Conservation (phyloP, 2,329 filamentous ascomycete genomes). For the Lasiodiplodia theobromae region DNA sequence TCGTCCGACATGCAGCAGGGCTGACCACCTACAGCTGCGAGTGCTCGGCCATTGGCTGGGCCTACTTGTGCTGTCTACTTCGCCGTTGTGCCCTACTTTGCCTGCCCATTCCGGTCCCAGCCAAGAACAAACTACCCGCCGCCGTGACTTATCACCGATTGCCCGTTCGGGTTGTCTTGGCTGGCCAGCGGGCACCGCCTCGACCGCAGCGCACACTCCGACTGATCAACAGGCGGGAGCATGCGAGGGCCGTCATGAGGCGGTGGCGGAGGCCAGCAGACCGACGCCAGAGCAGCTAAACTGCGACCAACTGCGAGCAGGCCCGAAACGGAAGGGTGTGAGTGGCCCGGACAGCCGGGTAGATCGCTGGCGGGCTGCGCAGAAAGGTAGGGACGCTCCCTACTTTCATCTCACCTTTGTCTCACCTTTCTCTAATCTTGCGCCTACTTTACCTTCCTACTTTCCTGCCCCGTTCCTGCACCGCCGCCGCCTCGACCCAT, state of each 20-base stretch:
- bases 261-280: conserved; percentile 22
- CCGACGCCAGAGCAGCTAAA: neutral
- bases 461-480: conserved; percentile 8
- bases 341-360: neutral
- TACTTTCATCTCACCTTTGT: conserved; percentile 18
- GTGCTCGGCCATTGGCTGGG: neutral
- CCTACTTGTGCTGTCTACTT: neutral
- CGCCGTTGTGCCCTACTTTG: neutral
- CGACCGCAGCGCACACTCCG: neutral
- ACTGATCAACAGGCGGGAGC: neutral
- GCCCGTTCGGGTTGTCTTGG: neutral
- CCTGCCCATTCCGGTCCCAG: neutral
- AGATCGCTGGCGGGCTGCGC: neutral
- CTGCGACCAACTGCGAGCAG: neutral
- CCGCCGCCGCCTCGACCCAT: conserved; percentile 9
- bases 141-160: neutral
- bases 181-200: neutral
- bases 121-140: neutral
- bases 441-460: neutral
- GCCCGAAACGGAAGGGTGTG: neutral
- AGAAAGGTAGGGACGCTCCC: conserved; percentile 24
- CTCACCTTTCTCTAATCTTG: neutral
- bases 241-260: neutral
- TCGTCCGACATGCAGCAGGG: conserved; percentile 6
- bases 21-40: conserved; percentile 11